These are phyloP conservation scores for Prunus campanulata DNA, from an alignment of 306 rosid species.

Conservation along the genomic window DNA sequence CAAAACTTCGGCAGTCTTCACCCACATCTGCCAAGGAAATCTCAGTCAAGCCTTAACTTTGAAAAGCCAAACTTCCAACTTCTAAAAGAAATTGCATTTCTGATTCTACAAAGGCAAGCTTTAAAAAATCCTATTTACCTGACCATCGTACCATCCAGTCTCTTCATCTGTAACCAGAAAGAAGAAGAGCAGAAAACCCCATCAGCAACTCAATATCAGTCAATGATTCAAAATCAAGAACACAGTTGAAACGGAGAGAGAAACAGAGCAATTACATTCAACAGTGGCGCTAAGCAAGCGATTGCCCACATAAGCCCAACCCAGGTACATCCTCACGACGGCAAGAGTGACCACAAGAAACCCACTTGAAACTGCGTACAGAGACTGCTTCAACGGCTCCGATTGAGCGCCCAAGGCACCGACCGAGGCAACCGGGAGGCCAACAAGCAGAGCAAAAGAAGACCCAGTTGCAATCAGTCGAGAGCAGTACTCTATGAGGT, in stretches of 20 bases:
- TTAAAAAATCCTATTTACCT: constrained; percentile 37
- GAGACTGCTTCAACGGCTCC: constrained; percentile 54
- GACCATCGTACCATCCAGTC: constrained; percentile 99
- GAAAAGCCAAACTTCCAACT: not conserved
- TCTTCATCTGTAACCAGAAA: constrained; percentile 72
- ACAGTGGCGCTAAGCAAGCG: constrained; percentile 95
- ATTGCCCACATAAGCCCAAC: constrained; percentile 96
- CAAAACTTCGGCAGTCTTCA: constrained; percentile 84
- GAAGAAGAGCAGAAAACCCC: not conserved
- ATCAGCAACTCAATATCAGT: not conserved
- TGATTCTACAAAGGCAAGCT: not conserved
- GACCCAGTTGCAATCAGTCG: constrained; percentile 66
- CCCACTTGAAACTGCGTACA: constrained; percentile 73
- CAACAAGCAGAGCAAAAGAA: constrained; percentile 64
- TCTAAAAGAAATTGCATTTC: not conserved
- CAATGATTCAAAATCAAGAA: not conserved
- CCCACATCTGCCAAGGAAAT: constrained; percentile 70
- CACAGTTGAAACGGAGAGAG: not conserved
- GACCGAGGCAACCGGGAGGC: constrained; percentile 82
- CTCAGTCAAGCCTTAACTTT: constrained; percentile 5
- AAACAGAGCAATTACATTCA: constrained; percentile 53
- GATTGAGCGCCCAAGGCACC: constrained; percentile 70
- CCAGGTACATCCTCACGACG: constrained; percentile 86
- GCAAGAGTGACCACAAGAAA: constrained; percentile 62
- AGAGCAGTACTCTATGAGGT: constrained; percentile 57